Evolutionary conservation across 2,329 filamentous ascomycete species (phyloP).

Genomic region (Fusarium veterinarium): DNA sequence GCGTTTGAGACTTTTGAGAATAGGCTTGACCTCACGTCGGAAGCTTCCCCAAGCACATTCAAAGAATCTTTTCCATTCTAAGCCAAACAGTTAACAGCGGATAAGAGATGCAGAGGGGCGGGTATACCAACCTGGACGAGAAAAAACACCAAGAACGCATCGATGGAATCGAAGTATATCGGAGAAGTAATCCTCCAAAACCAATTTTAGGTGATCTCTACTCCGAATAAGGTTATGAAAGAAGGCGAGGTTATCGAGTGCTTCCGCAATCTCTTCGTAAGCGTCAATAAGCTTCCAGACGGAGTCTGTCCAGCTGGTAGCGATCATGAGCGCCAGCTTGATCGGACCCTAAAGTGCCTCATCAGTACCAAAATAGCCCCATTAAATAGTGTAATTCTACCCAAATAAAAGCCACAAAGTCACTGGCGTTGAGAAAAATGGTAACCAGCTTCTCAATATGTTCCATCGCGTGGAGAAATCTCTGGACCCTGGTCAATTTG

Average conservation of each 20-base stretch:
- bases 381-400: no score
- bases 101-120: fast-evolving
- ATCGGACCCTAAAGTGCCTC: neutral
- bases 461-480: neutral
- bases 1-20: neutral
- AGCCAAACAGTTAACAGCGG: no score
- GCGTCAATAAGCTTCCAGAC: neutral
- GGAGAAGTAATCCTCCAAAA: neutral
- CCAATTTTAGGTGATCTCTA: fast-evolving
- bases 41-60: neutral
- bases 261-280: conserved; percentile 2
- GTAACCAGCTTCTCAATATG: neutral
- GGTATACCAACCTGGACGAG: fast-evolving
- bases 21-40: fast-evolving
- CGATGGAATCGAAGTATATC: neutral
- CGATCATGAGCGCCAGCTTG: conserved; percentile 12
- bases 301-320: neutral
- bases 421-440: neutral
- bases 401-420: conserved; percentile 4
- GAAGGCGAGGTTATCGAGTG: fast-evolving
- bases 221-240: neutral
- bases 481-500: neutral
- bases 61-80: fast-evolving
- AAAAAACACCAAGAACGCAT: neutral
- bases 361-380: no score